phyloP scores from a whole-genome alignment of 129 eudicot genomes.

The Tanacetum coccineum region DNA sequence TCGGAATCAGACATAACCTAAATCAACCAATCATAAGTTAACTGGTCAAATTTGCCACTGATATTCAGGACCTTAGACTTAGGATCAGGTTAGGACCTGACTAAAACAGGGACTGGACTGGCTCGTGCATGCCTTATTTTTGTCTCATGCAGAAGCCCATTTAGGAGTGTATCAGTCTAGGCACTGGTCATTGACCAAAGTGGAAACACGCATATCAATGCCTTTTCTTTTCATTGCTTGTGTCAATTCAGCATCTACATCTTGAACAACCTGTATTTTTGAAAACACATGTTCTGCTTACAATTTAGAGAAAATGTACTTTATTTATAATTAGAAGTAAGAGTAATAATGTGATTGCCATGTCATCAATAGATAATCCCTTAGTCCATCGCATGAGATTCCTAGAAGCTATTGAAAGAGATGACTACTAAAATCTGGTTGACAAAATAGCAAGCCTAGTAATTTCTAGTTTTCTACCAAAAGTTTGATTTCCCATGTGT shows the following conservation, averaged over 20 bases:
- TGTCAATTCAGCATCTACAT: constrained; percentile 53
- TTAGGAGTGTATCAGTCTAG: too few relatives aligned
- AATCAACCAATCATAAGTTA: too few relatives aligned
- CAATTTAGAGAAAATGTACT: background rate
- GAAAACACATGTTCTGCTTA: background rate
- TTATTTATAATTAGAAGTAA: background rate
- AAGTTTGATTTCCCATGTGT: background rate
- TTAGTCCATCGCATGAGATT: constrained; percentile 86
- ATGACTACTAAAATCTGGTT: background rate
- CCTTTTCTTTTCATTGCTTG: constrained; percentile 67
- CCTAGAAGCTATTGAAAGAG: constrained; percentile 43
- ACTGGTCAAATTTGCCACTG: too few relatives aligned
- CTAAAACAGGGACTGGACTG: too few relatives aligned
- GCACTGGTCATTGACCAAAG: constrained; percentile 95
- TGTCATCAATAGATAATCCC: constrained; percentile 76
- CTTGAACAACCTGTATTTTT: constrained; percentile 44
- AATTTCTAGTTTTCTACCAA: background rate
- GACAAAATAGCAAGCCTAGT: background rate
- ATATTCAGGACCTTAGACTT: too few relatives aligned
- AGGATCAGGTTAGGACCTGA: too few relatives aligned
- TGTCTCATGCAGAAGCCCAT: too few relatives aligned
- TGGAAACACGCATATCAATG: constrained; percentile 68
- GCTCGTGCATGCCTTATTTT: too few relatives aligned
- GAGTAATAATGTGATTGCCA: constrained; percentile 53
- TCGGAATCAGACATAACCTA: too few relatives aligned